Evolutionary conservation across 148 eudicot species (phyloP), one percentile per base, ranked within the genome.

Genomic region (Euryodendron excelsum): DNA sequence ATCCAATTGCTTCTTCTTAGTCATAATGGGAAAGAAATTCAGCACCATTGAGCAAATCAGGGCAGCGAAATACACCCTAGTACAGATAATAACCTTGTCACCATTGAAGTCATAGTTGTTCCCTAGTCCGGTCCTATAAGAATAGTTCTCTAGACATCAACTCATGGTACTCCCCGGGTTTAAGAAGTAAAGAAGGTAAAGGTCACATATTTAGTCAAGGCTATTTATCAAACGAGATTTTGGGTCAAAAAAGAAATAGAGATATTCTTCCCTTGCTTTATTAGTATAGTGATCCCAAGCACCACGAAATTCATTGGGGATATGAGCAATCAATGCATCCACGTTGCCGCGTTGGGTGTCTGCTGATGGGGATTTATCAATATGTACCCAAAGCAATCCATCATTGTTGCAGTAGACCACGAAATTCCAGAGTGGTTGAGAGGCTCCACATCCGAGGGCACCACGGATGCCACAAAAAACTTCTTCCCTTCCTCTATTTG

Each of bases 361-460:
- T n/a, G n/a, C n/a, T n/a, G n/a, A n/a, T n/a, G n/a, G n/a, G n/a
- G n/a, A n/a, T n/a, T n/a, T n/a, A n/a, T n/a, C n/a, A n/a, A n/a
- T n/a, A n/a, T n/a, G n/a, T n/a, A n/a, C n/a, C n/a, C n/a, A n/a
- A n/a, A n/a, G n/a, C n/a, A n/a, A n/a, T n/a, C n/a, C n/a, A n/a
- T n/a, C n/a, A n/a, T n/a, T n/a, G n/a, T n/a, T n/a, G n/a, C n/a
- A n/a, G n/a, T n/a, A n/a, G n/a, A n/a, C n/a, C n/a, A n/a, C n/a
- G n/a, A n/a, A 61, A 31, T 61, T 61, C 64, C 11, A 60, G 31
- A 9, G 27, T 60, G 25, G 64, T 27, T 3, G 33, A 60, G 8
- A 60, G 64, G 64, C 64, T 60, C 64, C 64, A 60, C 64, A 44
- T 25, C 64, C 3, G 30, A 60, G 23, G 64, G 64, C 64, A 60